phyloP scores from a whole-genome alignment of 2,329 filamentous ascomycete genomes.

The Plenodomus lindquistii region DNA sequence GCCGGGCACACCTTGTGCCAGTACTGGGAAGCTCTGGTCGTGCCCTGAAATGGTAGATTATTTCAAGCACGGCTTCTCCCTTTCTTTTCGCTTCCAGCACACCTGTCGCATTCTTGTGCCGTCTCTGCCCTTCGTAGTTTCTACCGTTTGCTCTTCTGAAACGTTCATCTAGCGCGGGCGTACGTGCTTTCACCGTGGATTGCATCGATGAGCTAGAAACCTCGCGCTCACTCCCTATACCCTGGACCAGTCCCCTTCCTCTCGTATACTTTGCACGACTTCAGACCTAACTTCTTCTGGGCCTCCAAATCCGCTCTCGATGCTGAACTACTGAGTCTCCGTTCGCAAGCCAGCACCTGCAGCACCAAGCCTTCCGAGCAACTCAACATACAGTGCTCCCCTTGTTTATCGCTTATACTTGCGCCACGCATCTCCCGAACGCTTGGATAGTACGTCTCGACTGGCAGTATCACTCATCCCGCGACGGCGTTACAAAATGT shows the following conservation, averaged over 20 bases:
- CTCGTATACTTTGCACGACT: neutral
- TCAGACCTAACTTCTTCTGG: neutral
- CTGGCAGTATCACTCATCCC: neutral
- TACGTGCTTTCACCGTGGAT: neutral
- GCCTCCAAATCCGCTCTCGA: no score
- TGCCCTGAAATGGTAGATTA: neutral
- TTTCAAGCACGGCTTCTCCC: neutral
- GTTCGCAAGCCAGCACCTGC: no score
- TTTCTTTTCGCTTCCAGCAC: neutral
- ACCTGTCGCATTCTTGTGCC: neutral
- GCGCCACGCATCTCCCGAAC: neutral
- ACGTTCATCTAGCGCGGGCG: no score
- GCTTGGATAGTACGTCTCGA: neutral
- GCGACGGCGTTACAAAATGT: neutral
- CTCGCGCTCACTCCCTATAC: no score
- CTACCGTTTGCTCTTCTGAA: neutral
- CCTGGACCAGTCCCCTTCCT: neutral
- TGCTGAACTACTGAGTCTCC: neutral
- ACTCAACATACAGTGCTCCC: neutral
- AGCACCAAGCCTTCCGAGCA: no score
- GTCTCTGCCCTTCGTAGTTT: neutral
- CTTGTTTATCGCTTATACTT: no score
- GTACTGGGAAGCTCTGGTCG: neutral
- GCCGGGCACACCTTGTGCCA: neutral
- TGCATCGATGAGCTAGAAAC: neutral